phyloP scores from a whole-genome alignment of 352 stramenopile genomes.

The Thalassiosira ordinaria region DNA sequence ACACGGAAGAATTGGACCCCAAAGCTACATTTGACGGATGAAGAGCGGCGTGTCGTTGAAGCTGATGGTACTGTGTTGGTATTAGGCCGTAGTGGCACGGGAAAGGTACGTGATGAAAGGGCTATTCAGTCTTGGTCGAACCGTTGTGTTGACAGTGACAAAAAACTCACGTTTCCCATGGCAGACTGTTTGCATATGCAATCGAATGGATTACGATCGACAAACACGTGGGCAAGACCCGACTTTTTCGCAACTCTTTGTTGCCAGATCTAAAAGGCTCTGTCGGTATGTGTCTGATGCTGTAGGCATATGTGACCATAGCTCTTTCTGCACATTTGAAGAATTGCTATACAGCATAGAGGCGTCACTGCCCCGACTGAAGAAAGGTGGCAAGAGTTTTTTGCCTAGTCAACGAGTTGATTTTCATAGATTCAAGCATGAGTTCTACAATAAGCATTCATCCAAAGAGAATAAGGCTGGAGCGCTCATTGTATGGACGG shows the following conservation, averaged over 20 bases:
- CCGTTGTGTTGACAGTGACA: too few species aligned
- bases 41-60: slow-evolving; percentile 69
- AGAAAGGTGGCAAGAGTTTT: too few species aligned
- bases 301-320: slow-evolving; percentile 32
- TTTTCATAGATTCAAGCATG: slow-evolving; percentile 62
- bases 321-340: slow-evolving; percentile 54
- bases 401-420: slow-evolving; percentile 41
- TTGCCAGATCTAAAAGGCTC: slow-evolving; percentile 28
- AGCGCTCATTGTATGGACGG: slow-evolving; percentile 74
- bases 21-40: slow-evolving; percentile 61
- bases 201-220: slow-evolving; percentile 68
- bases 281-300: slow-evolving; percentile 62
- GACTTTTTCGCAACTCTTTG: slow-evolving; percentile 62
- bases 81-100: slow-evolving; percentile 67
- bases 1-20: slow-evolving; percentile 57
- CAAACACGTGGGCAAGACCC: slow-evolving; percentile 26
- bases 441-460: slow-evolving; percentile 28
- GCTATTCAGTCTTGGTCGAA: too few species aligned
- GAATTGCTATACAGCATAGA: slow-evolving; percentile 43
- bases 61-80: slow-evolving; percentile 67
- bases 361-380: slow-evolving; percentile 9
- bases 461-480: slow-evolving; percentile 33
- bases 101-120: too few species aligned
- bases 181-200: slow-evolving; percentile 74
- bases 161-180: too few species aligned